Evolutionary conservation across 2,329 filamentous ascomycete genomes (phyloP), one percentile per base, ranked within the genome.

Genomic region (Didymella pinodella): DNA sequence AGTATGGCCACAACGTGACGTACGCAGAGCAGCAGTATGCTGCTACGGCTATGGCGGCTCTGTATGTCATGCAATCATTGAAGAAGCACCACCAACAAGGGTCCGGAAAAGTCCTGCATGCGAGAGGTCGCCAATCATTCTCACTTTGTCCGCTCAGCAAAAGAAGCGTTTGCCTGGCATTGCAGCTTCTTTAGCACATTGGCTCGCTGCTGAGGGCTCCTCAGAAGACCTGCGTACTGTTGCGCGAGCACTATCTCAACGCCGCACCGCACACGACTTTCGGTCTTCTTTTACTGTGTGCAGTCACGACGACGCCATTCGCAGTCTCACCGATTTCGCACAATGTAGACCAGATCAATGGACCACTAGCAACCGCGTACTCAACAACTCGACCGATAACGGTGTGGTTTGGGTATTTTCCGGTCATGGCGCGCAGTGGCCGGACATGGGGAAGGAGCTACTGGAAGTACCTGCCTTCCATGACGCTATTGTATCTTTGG

Each of bases 1-100:
- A 10, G 3, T 20, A 14, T 32, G 72, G 73, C 25, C 62, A 77
- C 18, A 59, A 64, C 10, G 76, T 2, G 46, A 49, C 2, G 28
- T 47, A 14, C 67, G 62, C 25, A 70, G 80, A 28, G 79, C 78
- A 8, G 78, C 77, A 28, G 72, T 83, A 1, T 82, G 80, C 54
- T 79, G 79, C 12, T 83, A 82, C 58, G 81, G 79, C 2, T 77
- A 78, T 46, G 79, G 79, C 3, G 79, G 79, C 8, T 75, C 78
- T 2, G 79, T 80, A 40, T 75, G 77, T 1, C 78, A 81, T 59
- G 74, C 74, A 0, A 77, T 83, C 29, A 48, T 83, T 26, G 79
- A 83, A 31, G 55, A 67, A 58, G 79, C 62, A 55, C 20, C 68
- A 38, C 25, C 16, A 12, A 20, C 4, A 26, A 12, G 3, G 41